A percentile compares a stretch with the other conserved stretches of the same genome.
Conservation (phyloP, 1,284 basidiomycete species). For the Papiliotrema fonsecae region DNA sequence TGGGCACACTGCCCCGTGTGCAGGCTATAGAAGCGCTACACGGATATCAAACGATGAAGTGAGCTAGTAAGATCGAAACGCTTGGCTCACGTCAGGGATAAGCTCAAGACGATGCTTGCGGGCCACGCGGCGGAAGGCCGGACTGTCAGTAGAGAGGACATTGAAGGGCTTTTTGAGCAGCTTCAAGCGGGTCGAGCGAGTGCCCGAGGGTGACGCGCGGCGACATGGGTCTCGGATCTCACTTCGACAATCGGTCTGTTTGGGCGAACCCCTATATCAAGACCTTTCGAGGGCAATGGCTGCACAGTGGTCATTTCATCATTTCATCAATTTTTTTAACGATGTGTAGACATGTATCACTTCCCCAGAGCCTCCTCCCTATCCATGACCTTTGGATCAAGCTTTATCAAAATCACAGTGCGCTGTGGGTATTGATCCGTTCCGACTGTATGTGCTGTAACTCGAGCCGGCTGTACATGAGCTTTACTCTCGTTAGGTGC, state of each 20-base stretch:
- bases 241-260: no score
- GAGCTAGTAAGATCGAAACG: conserved; percentile 5
- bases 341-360: conserved; percentile 10
- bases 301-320: no score
- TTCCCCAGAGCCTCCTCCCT: conserved; percentile 68
- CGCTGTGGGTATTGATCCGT: conserved; percentile 73
- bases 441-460: conserved; percentile 92
- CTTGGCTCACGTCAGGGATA: conserved; percentile 21
- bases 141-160: conserved; percentile 36
- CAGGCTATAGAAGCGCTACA: conserved; percentile 47
- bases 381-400: conserved; percentile 82
- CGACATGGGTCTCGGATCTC: no score
- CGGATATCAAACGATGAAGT: conserved; percentile 45
- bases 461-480: conserved; percentile 73
- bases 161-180: conserved; percentile 36
- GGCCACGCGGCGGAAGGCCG: conserved; percentile 24
- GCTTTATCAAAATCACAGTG: conserved; percentile 89
- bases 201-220: conserved; percentile 5
- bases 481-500: not conserved
- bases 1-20: conserved; percentile 34
- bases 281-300: no score
- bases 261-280: no score
- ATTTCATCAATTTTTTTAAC: no score
- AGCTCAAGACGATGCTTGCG: conserved; percentile 34
- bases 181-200: conserved; percentile 12